These are phyloP conservation scores for Lecanicillium sp. DNA, from an alignment of 2,329 filamentous ascomycete species.

Conservation along the genomic window DNA sequence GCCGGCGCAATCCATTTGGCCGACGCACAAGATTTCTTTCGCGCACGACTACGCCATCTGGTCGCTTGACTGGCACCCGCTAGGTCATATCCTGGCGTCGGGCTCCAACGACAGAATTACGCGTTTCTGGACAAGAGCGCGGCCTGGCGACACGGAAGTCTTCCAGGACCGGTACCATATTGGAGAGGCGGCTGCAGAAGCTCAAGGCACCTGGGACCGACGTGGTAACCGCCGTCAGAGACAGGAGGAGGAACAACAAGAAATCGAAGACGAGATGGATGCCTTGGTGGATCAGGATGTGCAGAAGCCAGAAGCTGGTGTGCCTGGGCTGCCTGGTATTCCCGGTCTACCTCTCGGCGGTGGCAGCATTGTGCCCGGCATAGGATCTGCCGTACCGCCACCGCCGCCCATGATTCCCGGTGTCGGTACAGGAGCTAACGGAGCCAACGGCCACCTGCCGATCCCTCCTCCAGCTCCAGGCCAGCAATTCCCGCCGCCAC, in stretches of 20 bases:
- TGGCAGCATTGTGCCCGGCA: constrained; percentile 31
- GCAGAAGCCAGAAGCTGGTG: constrained; percentile 34
- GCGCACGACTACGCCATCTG: constrained; percentile 95
- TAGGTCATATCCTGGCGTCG: constrained; percentile 90
- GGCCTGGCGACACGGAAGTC: constrained; percentile 80
- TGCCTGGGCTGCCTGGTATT: constrained; percentile 45
- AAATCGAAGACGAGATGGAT: constrained; percentile 88
- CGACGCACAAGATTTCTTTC: constrained; percentile 77
- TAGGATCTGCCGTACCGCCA: constrained; percentile 37
- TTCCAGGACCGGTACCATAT: constrained; percentile 93
- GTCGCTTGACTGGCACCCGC: constrained; percentile 96
- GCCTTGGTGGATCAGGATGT: constrained; percentile 86
- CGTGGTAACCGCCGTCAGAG: constrained; percentile 70
- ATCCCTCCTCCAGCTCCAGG: no score
- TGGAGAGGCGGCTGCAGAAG: constrained; percentile 86
- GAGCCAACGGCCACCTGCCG: constrained; percentile 31
- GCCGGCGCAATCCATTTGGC: constrained; percentile 84
- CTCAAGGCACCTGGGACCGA: constrained; percentile 88
- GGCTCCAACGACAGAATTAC: constrained; percentile 96
- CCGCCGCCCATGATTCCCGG: constrained; percentile 42
- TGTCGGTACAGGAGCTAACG: constrained; percentile 39
- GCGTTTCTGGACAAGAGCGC: constrained; percentile 87
- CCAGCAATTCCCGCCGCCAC: constrained; percentile 43
- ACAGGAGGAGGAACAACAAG: constrained; percentile 89
- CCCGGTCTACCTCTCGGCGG: constrained; percentile 50